These are phyloP conservation scores for Hypoxylon sp. DNA, from an alignment of 2,329 filamentous ascomycete genomes.

Conservation along the genomic window DNA sequence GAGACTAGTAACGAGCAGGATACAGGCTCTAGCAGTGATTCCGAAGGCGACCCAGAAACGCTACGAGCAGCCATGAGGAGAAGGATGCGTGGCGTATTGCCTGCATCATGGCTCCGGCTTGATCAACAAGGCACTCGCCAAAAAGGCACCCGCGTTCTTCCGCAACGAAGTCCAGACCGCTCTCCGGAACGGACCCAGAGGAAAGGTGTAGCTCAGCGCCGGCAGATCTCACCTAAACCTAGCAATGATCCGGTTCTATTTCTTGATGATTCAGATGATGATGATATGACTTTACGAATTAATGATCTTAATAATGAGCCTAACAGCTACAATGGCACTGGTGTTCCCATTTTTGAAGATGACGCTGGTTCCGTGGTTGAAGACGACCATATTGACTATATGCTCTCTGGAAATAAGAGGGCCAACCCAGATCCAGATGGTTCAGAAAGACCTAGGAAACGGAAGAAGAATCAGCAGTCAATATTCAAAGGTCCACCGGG, in stretches of 20 bases:
- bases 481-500: conserved; percentile 51
- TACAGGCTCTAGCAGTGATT: conserved; percentile 45
- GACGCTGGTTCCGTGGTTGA: conserved; percentile 62
- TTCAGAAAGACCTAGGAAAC: conserved; percentile 49
- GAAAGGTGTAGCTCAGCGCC: conserved; percentile 67
- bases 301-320: conserved; percentile 17
- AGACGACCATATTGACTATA: conserved; percentile 67
- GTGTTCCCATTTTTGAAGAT: conserved; percentile 50
- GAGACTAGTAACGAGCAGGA: conserved; percentile 36
- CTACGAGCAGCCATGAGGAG: conserved; percentile 55
- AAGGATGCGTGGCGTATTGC: conserved; percentile 72
- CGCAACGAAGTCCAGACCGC: conserved; percentile 53
- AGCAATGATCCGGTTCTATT: conserved; percentile 56
- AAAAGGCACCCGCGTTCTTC: conserved; percentile 50
- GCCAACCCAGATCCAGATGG: conserved; percentile 48
- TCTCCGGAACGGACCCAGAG: conserved; percentile 58
- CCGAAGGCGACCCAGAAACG: conserved; percentile 59
- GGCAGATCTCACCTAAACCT: conserved; percentile 53
- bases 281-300: conserved; percentile 49
- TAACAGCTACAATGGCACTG: conserved; percentile 12
- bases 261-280: conserved; percentile 65
- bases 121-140: conserved; percentile 63
- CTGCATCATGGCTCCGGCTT: conserved; percentile 76
- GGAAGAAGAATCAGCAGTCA: conserved; percentile 54
- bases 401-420: conserved; percentile 63